Evolutionary conservation across 345 rosid genomes (phyloP).

Genomic region (Mallotus nudiflorus): DNA sequence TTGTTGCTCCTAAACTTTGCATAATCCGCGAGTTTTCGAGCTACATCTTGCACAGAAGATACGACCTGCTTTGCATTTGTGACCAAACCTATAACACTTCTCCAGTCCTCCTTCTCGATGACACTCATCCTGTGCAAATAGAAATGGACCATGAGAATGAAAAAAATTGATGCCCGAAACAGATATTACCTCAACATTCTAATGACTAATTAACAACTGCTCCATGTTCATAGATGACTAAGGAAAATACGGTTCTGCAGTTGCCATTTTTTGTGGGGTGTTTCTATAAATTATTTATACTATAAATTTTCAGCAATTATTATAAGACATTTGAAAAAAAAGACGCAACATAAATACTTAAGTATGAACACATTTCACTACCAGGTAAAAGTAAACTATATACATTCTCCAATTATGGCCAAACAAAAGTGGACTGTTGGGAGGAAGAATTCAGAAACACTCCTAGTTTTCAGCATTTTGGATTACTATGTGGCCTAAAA

Average conservation of each 20-base stretch:
- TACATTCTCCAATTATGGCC: too few species aligned
- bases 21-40: conserved; percentile 76
- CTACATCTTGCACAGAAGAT: conserved; percentile 82
- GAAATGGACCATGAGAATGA: not conserved
- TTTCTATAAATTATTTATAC: not conserved
- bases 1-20: conserved; percentile 60
- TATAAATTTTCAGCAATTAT: not conserved
- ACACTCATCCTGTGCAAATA: conserved; percentile 65
- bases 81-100: conserved; percentile 60
- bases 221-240: not conserved
- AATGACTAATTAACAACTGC: not conserved
- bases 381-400: not conserved
- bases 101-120: conserved; percentile 86
- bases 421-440: too few species aligned
- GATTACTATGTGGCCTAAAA: too few species aligned
- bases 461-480: too few species aligned
- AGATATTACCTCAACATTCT: not conserved
- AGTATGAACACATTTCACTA: not conserved
- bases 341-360: not conserved
- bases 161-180: not conserved
- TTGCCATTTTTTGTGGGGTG: not conserved
- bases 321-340: not conserved
- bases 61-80: conserved; percentile 85
- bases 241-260: not conserved
- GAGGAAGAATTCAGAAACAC: too few species aligned